phyloP scores from a whole-genome alignment of 768 basidiomycete genomes.

The Russula compacta region DNA sequence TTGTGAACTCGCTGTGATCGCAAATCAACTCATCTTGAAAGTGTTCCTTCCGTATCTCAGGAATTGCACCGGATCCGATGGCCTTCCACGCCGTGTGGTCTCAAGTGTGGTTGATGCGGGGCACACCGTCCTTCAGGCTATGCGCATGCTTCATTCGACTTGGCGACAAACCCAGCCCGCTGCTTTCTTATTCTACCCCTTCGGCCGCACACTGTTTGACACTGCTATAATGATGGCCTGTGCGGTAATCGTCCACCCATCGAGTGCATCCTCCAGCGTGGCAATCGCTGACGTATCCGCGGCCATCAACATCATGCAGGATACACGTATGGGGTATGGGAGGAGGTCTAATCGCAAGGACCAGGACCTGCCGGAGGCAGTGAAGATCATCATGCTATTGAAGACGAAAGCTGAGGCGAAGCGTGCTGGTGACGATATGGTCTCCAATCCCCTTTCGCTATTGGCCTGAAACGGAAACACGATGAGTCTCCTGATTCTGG shows the following conservation, averaged over 20 bases:
- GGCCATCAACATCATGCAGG: constrained; percentile 37
- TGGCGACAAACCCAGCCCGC: constrained; percentile 37
- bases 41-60: constrained; percentile 60
- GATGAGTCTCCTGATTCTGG: constrained; percentile 31
- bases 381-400: constrained; percentile 14
- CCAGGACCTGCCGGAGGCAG: constrained; percentile 30
- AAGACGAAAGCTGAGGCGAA: constrained; percentile 31
- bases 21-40: constrained; percentile 52
- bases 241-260: constrained; percentile 46
- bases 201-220: constrained; percentile 55
- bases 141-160: constrained; percentile 33
- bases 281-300: constrained; percentile 39
- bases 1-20: constrained; percentile 51
- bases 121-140: constrained; percentile 50
- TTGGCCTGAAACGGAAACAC: constrained; percentile 38
- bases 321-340: constrained; percentile 22
- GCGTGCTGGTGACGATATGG: constrained; percentile 17
- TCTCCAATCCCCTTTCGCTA: constrained; percentile 15
- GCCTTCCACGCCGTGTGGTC: constrained; percentile 42
- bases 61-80: constrained; percentile 22
- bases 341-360: constrained; percentile 28
- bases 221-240: constrained; percentile 58
- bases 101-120: constrained; percentile 57
- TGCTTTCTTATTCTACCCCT: constrained; percentile 48
- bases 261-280: constrained; percentile 36